Evolutionary conservation across 1,284 basidiomycete genomes (phyloP).

Genomic region (Cutaneotrichosporon dermatis): DNA sequence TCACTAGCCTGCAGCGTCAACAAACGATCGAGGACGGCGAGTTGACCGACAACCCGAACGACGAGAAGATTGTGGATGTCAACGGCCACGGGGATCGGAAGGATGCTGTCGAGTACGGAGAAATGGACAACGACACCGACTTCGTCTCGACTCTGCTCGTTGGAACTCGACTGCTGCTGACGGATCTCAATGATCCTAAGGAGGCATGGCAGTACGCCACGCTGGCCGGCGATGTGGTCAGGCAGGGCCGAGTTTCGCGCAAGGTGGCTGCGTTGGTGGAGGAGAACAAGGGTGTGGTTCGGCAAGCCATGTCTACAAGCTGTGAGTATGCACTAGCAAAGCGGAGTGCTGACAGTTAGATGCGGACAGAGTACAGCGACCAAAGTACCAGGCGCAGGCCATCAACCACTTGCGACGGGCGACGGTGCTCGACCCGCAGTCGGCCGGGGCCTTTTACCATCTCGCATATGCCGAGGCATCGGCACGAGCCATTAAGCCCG

Average conservation of each 20-base stretch:
- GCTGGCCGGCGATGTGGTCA: conserved; percentile 42
- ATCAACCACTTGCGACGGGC: conserved; percentile 59
- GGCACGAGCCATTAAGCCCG: conserved; percentile 64
- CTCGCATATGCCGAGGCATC: conserved; percentile 72
- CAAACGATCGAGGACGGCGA: conserved; percentile 21
- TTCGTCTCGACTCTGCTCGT: conserved; percentile 70
- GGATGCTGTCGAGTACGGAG: conserved; percentile 21
- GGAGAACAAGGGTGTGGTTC: conserved; percentile 46
- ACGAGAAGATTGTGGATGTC: conserved; percentile 13
- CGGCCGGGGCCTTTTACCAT: conserved; percentile 66
- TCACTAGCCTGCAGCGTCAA: conserved; percentile 42
- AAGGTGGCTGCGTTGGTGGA: conserved; percentile 35
- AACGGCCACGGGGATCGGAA: conserved; percentile 22
- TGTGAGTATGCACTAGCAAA: conserved; percentile 18
- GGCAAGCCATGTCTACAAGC: conserved; percentile 43
- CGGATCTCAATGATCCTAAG: conserved; percentile 40
- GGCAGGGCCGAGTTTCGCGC: conserved; percentile 6
- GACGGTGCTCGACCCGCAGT: conserved; percentile 56
- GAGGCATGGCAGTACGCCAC: conserved; percentile 46
- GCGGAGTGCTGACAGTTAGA: conserved; percentile 50
- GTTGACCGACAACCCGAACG: conserved; percentile 20
- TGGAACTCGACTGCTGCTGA: conserved; percentile 69
- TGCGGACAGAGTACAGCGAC: conserved; percentile 61
- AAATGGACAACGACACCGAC: conserved; percentile 59
- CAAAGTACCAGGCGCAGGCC: conserved; percentile 58